These are phyloP conservation scores for Angomonas deanei DNA, from an alignment of 208 protist species.

Conservation along the genomic window DNA sequence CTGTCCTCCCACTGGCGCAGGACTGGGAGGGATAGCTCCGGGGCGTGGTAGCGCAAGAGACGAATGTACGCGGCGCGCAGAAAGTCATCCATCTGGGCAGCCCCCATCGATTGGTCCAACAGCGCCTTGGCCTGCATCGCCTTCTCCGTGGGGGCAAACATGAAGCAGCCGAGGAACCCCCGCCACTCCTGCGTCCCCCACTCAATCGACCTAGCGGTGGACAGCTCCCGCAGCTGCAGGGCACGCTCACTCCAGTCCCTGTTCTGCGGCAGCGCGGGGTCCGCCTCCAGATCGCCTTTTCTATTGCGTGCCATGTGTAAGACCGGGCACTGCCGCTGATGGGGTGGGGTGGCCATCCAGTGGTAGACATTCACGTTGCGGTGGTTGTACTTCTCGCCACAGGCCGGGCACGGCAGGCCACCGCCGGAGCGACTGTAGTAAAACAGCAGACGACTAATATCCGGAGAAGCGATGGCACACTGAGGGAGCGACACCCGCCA, in stretches of 20 bases:
- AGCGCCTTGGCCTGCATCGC: constrained; percentile 60
- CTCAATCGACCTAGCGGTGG: constrained; percentile 60
- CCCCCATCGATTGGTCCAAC: constrained; percentile 40
- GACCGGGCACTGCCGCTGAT: constrained; percentile 75
- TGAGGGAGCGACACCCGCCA: constrained; percentile 78
- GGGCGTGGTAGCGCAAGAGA: constrained; percentile 72
- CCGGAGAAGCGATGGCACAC: constrained; percentile 84
- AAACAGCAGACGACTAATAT: constrained; percentile 87
- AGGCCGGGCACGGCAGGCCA: constrained; percentile 68
- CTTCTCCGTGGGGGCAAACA: constrained; percentile 46
- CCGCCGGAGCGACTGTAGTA: constrained; percentile 79
- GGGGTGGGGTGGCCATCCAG: constrained; percentile 76
- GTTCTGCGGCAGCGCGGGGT: constrained; percentile 61
- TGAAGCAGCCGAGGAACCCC: constrained; percentile 78
- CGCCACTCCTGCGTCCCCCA: constrained; percentile 86
- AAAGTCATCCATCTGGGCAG: constrained; percentile 76
- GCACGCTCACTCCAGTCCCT: constrained; percentile 65
- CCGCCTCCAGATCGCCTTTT: constrained; percentile 81
- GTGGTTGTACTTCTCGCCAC: constrained; percentile 84
- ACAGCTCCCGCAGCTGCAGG: constrained; percentile 63
- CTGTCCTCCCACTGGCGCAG: constrained; percentile 35
- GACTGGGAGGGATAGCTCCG: constrained; percentile 27
- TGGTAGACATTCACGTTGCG: constrained; percentile 74
- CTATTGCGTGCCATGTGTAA: constrained; percentile 45
- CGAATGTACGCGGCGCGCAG: constrained; percentile 71